Evolutionary conservation across 495 filamentous ascomycete species (phyloP).

Genomic region (Pyrenula massariospora): DNA sequence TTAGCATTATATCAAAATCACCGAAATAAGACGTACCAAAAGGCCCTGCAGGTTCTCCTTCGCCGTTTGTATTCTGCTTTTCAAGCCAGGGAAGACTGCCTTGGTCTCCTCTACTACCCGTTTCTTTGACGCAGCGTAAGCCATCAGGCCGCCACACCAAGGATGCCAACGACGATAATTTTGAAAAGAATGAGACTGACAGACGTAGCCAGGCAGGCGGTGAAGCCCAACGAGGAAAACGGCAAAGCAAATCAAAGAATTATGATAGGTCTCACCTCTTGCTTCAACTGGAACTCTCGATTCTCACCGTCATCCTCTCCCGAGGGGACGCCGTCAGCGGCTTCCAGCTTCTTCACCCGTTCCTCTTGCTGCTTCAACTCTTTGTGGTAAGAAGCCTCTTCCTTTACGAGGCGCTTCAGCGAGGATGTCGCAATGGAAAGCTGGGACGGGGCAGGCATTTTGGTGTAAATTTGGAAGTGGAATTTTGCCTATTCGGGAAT

Average conservation of each 20-base stretch:
- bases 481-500: not conserved
- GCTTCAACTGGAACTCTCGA: slow-evolving; percentile 57
- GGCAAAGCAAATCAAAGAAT: no score
- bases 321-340: slow-evolving; percentile 30
- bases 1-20: not conserved
- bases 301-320: slow-evolving; percentile 46
- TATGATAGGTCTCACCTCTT: slow-evolving; percentile 62
- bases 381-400: slow-evolving; percentile 79
- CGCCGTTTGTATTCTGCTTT: slow-evolving; percentile 52
- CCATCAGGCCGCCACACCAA: no score
- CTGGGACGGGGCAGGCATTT: slow-evolving; percentile 61
- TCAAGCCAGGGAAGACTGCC: slow-evolving; percentile 59
- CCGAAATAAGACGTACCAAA: slow-evolving; percentile 34
- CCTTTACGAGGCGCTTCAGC: slow-evolving; percentile 75
- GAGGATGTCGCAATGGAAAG: slow-evolving; percentile 62
- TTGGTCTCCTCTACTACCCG: slow-evolving; percentile 72
- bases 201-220: no score
- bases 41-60: slow-evolving; percentile 55
- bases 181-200: not conserved
- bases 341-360: slow-evolving; percentile 55
- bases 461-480: not conserved
- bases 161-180: no score
- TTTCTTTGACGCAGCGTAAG: slow-evolving; percentile 35
- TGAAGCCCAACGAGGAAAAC: no score
- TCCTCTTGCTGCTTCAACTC: slow-evolving; percentile 63